A percentile compares a stretch with the other conserved stretches of the same genome.
These are phyloP conservation scores for Chlorella vulgaris DNA, from an alignment of 139 green algal species.

Conservation along the genomic window DNA sequence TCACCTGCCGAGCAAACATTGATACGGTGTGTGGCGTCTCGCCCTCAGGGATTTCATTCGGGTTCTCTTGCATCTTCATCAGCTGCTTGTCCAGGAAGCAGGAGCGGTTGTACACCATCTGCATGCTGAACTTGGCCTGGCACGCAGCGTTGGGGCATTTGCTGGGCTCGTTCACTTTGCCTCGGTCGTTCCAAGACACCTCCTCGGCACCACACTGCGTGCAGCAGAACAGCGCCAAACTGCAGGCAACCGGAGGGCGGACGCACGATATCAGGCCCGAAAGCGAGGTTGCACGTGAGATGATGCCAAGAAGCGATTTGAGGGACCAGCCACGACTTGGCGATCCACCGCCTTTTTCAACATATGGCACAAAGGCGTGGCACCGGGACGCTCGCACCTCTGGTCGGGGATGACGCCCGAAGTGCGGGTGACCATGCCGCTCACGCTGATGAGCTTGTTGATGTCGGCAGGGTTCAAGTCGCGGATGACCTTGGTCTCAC, in stretches of 20 bases:
- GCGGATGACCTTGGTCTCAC: constrained; percentile 79
- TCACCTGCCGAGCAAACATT: constrained; percentile 68
- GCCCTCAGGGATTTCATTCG: constrained; percentile 96
- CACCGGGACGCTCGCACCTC: constrained; percentile 41
- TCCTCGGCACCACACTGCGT: constrained; percentile 44
- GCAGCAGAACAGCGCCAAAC: constrained; percentile 63
- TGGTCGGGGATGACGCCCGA: constrained; percentile 94
- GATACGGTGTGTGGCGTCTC: constrained; percentile 94
- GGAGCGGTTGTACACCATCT: constrained; percentile 86
- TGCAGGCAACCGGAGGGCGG: too few species aligned
- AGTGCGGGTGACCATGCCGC: constrained; percentile 95
- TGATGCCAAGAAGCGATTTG: too few species aligned
- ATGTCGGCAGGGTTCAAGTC: constrained; percentile 96
- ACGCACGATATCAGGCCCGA: too few species aligned
- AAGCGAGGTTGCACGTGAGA: too few species aligned
- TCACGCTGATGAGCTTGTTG: constrained; percentile 88
- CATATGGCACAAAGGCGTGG: not conserved
- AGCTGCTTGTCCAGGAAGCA: constrained; percentile 93
- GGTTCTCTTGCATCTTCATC: constrained; percentile 85
- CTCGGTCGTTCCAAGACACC: constrained; percentile 56
- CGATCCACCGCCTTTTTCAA: too few species aligned
- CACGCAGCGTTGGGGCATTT: constrained; percentile 69
- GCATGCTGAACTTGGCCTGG: constrained; percentile 60
- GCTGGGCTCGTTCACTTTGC: constrained; percentile 82
- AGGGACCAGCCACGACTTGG: too few species aligned